Conservation (phyloP, 345 rosid genomes). For the Gossypium australe region DNA sequence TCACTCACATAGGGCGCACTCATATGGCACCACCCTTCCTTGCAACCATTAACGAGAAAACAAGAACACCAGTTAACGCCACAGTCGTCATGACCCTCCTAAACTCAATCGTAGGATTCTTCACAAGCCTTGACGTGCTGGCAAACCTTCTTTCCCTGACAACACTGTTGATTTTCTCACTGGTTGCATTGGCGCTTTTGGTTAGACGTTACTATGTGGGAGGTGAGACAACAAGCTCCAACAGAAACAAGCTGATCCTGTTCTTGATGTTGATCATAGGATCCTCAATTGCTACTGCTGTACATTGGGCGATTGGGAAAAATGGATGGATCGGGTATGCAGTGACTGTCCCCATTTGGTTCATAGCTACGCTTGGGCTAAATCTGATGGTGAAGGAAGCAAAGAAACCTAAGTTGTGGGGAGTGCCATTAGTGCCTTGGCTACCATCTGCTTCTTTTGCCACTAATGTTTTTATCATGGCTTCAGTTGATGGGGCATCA, state of each 20-base stretch:
- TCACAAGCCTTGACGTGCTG: constrained; percentile 46
- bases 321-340: constrained; percentile 44
- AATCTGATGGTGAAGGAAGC: constrained; percentile 35
- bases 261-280: constrained; percentile 33
- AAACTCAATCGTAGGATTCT: constrained; percentile 46
- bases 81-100: constrained; percentile 42
- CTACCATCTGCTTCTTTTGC: constrained; percentile 47
- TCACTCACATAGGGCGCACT: constrained; percentile 59
- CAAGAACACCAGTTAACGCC: constrained; percentile 57
- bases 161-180: constrained; percentile 48
- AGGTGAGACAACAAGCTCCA: constrained; percentile 30
- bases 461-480: constrained; percentile 49
- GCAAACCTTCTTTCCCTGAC: constrained; percentile 56
- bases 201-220: constrained; percentile 56
- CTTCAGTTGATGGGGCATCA: constrained; percentile 44
- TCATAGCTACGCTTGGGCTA: constrained; percentile 42
- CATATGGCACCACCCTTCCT: constrained; percentile 65
- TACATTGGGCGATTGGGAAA: constrained; percentile 32
- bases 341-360: constrained; percentile 44
- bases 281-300: constrained; percentile 38
- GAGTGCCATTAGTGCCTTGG: constrained; percentile 71
- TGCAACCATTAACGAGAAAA: constrained; percentile 39
- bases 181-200: constrained; percentile 48
- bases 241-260: constrained; percentile 31
- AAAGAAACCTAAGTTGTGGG: constrained; percentile 54